These are phyloP conservation scores for Neoarthrinium moseri DNA, from an alignment of 2,329 filamentous ascomycete species.

Conservation along the genomic window DNA sequence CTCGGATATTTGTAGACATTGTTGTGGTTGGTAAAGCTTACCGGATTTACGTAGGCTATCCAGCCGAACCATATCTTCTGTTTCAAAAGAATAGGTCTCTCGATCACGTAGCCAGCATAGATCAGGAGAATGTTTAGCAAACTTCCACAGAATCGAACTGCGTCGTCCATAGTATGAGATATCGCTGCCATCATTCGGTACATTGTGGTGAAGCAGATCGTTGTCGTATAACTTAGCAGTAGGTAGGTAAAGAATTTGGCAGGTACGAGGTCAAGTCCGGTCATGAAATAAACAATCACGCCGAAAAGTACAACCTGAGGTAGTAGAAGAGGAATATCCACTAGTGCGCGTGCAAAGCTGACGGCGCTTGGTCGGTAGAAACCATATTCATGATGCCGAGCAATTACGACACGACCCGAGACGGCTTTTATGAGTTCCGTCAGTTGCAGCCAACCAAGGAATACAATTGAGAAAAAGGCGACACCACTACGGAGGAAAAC, in stretches of 20 bases:
- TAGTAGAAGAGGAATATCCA: constrained; percentile 62
- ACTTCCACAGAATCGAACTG: constrained; percentile 57
- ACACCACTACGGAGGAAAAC: constrained; percentile 57
- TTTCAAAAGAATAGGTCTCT: constrained; percentile 51
- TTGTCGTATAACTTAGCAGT: constrained; percentile 47
- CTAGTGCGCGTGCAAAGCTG: constrained; percentile 53
- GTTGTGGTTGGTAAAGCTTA: too few relatives aligned
- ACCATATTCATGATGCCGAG: constrained; percentile 45
- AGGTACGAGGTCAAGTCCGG: constrained; percentile 63
- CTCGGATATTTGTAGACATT: neutral
- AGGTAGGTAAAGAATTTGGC: constrained; percentile 68
- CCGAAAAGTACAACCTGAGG: constrained; percentile 67
- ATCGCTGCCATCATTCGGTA: constrained; percentile 31
- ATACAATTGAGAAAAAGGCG: constrained; percentile 52
- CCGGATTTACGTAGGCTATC: too few relatives aligned
- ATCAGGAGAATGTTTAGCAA: constrained; percentile 62
- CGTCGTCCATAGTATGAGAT: constrained; percentile 51
- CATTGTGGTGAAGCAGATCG: constrained; percentile 26
- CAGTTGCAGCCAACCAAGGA: constrained; percentile 65
- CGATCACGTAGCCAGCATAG: constrained; percentile 66
- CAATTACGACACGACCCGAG: constrained; percentile 62
- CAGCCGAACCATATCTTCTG: constrained; percentile 69
- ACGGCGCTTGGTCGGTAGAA: constrained; percentile 56
- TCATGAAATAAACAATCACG: constrained; percentile 77
- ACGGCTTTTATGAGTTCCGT: constrained; percentile 78